Conservation (phyloP, 371 early-diverging fungal species). For the Funneliformis caledonium region DNA sequence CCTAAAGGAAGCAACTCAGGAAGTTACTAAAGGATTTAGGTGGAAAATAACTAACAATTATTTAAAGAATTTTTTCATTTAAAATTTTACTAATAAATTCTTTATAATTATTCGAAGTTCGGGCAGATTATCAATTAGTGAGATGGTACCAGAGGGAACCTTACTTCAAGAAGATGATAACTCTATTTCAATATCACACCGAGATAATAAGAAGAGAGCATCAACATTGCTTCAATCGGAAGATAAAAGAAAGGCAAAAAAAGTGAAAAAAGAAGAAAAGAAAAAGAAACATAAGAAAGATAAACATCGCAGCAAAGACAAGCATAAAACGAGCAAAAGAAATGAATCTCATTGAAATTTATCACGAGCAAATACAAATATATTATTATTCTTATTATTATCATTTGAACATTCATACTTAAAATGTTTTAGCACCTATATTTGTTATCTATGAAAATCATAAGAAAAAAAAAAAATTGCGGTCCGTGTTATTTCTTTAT, state of each 20-base stretch:
- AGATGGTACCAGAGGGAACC: not conserved
- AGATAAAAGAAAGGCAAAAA: not conserved
- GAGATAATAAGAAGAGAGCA: not conserved
- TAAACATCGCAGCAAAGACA: not conserved
- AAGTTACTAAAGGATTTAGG: slow-evolving; percentile 24
- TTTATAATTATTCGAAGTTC: not conserved
- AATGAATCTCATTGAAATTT: too few species aligned
- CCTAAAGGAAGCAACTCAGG: not conserved
- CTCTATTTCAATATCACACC: not conserved
- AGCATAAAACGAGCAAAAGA: not conserved
- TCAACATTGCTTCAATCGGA: not conserved
- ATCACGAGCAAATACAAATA: too few species aligned
- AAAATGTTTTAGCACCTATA: too few species aligned
- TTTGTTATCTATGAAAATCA: too few species aligned
- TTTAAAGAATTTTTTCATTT: not conserved
- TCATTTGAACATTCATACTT: too few species aligned
- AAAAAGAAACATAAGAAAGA: not conserved
- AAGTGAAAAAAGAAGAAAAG: slow-evolving; percentile 1
- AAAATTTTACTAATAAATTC: not conserved
- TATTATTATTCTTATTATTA: too few species aligned
- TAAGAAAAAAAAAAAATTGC: too few species aligned
- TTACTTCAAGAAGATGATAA: not conserved
- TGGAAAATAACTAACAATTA: not conserved
- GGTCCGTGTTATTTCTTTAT: too few species aligned
- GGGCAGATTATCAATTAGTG: not conserved